phyloP scores from a whole-genome alignment of 169 alveolate genomes.

The Plasmodium fragile region DNA sequence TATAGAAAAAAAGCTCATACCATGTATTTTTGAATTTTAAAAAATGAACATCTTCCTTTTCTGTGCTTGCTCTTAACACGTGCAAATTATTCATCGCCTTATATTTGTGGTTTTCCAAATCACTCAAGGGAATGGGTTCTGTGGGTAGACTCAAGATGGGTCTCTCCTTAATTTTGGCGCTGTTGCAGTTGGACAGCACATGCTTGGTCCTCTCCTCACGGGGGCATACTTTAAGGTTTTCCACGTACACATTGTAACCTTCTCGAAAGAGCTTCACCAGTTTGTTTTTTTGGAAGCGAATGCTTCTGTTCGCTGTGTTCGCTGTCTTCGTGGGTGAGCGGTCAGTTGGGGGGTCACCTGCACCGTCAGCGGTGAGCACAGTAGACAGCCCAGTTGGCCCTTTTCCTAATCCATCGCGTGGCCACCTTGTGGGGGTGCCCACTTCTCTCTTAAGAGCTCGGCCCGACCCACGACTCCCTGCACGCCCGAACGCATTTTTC shows the following conservation, averaged over 20 bases:
- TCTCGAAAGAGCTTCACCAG: constrained; percentile 17
- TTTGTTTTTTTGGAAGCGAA: neutral
- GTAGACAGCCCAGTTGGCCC: neutral
- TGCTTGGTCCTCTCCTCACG: constrained; percentile 34
- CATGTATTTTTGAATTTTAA: constrained; percentile 70
- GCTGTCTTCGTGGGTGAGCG: neutral
- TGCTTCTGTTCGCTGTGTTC: neutral
- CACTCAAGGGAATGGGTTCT: constrained; percentile 24
- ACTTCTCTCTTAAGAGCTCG: neutral
- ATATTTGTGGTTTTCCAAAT: constrained; percentile 32
- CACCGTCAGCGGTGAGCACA: neutral
- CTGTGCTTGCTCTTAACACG: constrained; percentile 16
- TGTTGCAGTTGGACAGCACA: constrained; percentile 25
- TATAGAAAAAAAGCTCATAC: constrained; percentile 70
- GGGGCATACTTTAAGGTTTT: constrained; percentile 16
- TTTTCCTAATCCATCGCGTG: neutral
- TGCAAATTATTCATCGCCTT: constrained; percentile 3
- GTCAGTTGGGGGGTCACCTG: neutral
- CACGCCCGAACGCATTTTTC: neutral
- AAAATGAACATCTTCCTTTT: constrained; percentile 34
- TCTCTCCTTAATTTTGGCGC: constrained; percentile 12
- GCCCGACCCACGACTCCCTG: neutral
- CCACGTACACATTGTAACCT: constrained; percentile 21
- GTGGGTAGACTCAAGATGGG: constrained; percentile 45
- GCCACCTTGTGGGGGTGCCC: neutral